A percentile compares a stretch with the other conserved stretches of the same genome.
These are phyloP conservation scores for Aspergillus terreus DNA, from an alignment of 2,329 filamentous ascomycete genomes.

Conservation along the genomic window DNA sequence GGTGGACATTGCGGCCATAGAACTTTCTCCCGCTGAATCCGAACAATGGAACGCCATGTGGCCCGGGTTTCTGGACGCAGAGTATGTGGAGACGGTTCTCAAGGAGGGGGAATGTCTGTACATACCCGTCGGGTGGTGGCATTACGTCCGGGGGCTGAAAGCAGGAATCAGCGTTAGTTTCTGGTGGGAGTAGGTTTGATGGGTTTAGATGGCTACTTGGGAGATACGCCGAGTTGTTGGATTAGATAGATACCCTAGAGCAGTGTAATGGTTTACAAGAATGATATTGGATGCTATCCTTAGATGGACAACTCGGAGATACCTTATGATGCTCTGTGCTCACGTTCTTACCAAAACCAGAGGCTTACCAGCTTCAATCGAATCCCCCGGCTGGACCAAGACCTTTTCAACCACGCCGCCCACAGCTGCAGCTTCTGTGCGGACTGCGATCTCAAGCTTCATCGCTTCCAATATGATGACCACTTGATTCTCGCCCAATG, in stretches of 20 bases:
- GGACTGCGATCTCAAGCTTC: conserved; percentile 55
- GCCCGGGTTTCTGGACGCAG: conserved; percentile 56
- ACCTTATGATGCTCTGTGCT: neutral
- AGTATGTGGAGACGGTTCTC: conserved; percentile 72
- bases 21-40: conserved; percentile 48
- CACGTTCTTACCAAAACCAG: conserved; percentile 24
- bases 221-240: neutral
- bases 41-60: conserved; percentile 45
- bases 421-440: conserved; percentile 24
- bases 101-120: conserved; percentile 80
- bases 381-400: conserved; percentile 37
- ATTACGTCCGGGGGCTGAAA: conserved; percentile 83
- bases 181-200: conserved; percentile 69
- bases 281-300: no score
- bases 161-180: conserved; percentile 94
- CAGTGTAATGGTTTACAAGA: neutral
- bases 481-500: conserved; percentile 40
- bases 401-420: conserved; percentile 37
- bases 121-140: conserved; percentile 96
- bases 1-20: conserved; percentile 69
- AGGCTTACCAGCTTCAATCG: conserved; percentile 34
- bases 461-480: conserved; percentile 53
- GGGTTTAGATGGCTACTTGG: neutral
- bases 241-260: conserved; percentile 1
- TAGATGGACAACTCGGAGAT: no score